Percentiles rank a stretch among this genome's conserved stretches.
Conservation (phyloP, 345 rosid genomes). For the Boechera retrofracta region DNA sequence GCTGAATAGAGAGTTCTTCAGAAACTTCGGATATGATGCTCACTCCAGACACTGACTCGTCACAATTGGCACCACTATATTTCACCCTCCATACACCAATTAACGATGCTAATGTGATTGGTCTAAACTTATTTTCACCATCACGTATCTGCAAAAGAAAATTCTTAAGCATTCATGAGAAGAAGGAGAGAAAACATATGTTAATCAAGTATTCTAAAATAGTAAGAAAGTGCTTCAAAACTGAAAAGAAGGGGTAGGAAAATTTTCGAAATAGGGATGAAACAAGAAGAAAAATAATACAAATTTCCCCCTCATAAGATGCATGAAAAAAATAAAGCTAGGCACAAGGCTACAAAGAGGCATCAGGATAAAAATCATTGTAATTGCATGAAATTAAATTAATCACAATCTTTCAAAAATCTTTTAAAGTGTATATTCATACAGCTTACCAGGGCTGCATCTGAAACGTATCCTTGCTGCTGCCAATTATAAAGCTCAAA, state of each 20-base stretch:
- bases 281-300: constrained; percentile 12
- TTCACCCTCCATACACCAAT: constrained; percentile 60
- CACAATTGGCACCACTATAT: constrained; percentile 41
- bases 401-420: constrained; percentile 2
- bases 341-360: constrained; percentile 6
- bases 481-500: constrained; percentile 72
- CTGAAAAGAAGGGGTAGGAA: background rate
- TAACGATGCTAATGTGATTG: constrained; percentile 59
- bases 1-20: constrained; percentile 74
- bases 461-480: constrained; percentile 60
- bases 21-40: constrained; percentile 63
- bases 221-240: constrained; percentile 6
- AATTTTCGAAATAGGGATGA: constrained; percentile 5
- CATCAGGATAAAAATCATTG: constrained; percentile 3
- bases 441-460: constrained; percentile 65
- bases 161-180: constrained; percentile 5
- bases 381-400: constrained; percentile 5
- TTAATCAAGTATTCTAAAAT: constrained; percentile 18
- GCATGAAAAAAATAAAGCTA: constrained; percentile 13
- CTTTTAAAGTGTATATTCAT: background rate
- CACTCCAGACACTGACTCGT: constrained; percentile 43
- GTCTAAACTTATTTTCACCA: constrained; percentile 58
- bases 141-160: constrained; percentile 69
- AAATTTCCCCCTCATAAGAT: background rate
- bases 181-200: constrained; percentile 8